Evolutionary conservation across 2,329 filamentous ascomycete genomes (phyloP), one percentile per base, ranked within the genome.

Genomic region (Colletotrichum sp.): DNA sequence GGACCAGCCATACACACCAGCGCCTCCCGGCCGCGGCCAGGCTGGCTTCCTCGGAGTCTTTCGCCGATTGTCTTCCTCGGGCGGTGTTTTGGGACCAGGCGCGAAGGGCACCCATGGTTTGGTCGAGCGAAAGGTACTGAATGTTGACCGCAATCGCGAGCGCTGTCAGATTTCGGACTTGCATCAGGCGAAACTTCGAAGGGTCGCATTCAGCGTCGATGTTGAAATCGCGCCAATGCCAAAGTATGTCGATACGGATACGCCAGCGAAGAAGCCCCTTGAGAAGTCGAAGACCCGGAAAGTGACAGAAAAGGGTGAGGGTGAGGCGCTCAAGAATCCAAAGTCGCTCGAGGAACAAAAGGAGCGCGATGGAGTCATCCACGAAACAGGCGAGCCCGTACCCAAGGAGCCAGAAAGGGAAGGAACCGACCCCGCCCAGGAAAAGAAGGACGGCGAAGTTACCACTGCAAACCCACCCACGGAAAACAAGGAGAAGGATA

Each of bases 201-300:
- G 96, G 69, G 97, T 99, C 1, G 95, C 96, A 0, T 99, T 99
- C 82, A 98, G 95, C 80, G 97, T 99, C 4, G 97, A 99, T 81
- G 96, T 99, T 6, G 97, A 99, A 84, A 98, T 99, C 81, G 96
- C 96, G 5, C 95, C 96, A 1, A 93, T 95, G 81, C 95, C 96
- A 28, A 93, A 92, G 79, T 97, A 98, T 79, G 86, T 88, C 16
- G 95, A 97, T 5, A 88, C 88, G 18, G 90, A 90, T 8, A 84
- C 89, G 39, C 12, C 83, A 57, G 64, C 78, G 74, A 82, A 81
- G 65, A 87, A 85, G 71, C 81, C 84, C n/a, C 85, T 86, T 59
- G 90, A 90, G 73, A 85, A 85, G 72, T 83, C 85, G 67, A 87
- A 91, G 26, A 95, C 93, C 81, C 92, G 91, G 74, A 93, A 91